Base-by-base conservation (phyloP, 371 early-diverging fungal genomes). In the Mucor plumbeus region DNA sequence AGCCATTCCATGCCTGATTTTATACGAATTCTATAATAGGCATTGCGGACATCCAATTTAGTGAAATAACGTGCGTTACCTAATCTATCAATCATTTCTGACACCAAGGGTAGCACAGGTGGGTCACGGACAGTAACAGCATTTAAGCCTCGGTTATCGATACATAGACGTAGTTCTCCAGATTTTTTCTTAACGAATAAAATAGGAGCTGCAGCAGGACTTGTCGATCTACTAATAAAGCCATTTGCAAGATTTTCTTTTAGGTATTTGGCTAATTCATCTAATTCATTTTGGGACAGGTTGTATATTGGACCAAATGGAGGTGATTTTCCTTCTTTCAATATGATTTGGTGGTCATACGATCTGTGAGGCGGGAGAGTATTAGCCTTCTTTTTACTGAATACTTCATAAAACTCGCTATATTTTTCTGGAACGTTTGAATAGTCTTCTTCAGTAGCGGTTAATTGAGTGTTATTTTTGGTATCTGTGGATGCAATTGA, bases 141-240 rank as follows among this genome's bases (percentile, higher is more conserved):
- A 64, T 91, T 91, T 0, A 90, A 36, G 0, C 59, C 79, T 4
- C 71, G 41, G 10, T 75, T 77, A 40, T 80, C 73, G 5, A 77
- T 58, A 59, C 79, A 85, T 55, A 86, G 61, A 0, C 82, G 74
- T 34, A 86, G 11, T 3, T 63, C n/a, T 5, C 88, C 87, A 39
- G 84, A 80, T 34, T 69, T 73, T 79, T 90, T 88, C 34, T 77
- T 76, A 5, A 81, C 84, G 68, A 87, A 85, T 8, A 86, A 66
- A 3, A 82, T 67, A 0, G 86, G 87, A 5, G 85, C 79, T 4
- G 77, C 86, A 54, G 71, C 69, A 11, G 86, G 82, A 11, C 82
- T 81, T 9, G 54, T 63, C 0, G 83, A 82, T 0, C 71, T 71
- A 7, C 66, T 38, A 15, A 85, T 85, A 71, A 85, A 3, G 0